Base-by-base conservation (phyloP, 1,139 yeast genomes). In the Pichia sp. region DNA sequence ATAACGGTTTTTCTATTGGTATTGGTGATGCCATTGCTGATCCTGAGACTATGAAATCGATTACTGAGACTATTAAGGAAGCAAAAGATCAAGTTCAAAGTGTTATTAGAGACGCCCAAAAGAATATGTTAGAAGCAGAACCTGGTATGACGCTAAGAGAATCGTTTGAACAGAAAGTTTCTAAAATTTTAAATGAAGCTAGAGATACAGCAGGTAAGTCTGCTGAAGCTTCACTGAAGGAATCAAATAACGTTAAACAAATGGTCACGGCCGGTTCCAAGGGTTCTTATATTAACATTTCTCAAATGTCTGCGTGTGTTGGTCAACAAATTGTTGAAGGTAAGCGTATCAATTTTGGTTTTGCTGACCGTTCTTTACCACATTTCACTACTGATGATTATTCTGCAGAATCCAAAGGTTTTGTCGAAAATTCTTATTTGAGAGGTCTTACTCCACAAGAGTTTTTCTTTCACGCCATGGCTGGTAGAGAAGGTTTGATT, bases 251-350 rank as follows among this genome's bases (percentile, higher is more conserved):
- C 61, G 98, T 94, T 57, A 94, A 94, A 64, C 98, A 94, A 71
- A 94, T 94, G 99, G 98, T 92, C 49, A 85, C 92, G 53, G 92
- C 98, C 11, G 99, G 99, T 62, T 94, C 99, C 32, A 94, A 94
- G 69, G 99, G 99, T 73, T 94, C 98, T 11, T 92, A 90, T 65
- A 94, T 94, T 65, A 94, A 94, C 65, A 92, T 94, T 65, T 95
- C 99, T 29, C 98, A 90, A 71, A 94, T 94, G 98, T 88, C 97
- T 41, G 99, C 99, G 6, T 92, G 98, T 84, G 99, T 92, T 33
- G 99, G 99, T 59, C 99, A 94, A 69, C 99, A 94, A 65, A 92
- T 95, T 69, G 98, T 94, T 41, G 98, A 92, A 71, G 99, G 99
- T 77, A 92, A 87, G 66, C 95, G 99, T 77, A 92, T 94, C 71